Evolutionary conservation across 495 filamentous ascomycete genomes (phyloP).

Genomic region (Penicillium fimorum): DNA sequence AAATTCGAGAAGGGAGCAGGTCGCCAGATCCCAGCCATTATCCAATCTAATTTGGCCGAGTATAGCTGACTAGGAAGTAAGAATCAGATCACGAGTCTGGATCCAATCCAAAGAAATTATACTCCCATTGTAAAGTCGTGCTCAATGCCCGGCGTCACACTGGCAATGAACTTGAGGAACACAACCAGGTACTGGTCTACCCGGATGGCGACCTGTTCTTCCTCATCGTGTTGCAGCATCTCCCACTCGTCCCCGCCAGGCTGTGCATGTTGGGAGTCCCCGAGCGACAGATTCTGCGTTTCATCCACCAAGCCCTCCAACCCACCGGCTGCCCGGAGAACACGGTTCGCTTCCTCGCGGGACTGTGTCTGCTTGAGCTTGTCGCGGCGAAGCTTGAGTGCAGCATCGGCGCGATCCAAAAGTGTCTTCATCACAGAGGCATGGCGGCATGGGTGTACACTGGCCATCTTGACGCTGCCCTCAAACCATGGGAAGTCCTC

Average conservation of each 20-base stretch:
- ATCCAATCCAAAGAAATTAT: slow-evolving; percentile 35
- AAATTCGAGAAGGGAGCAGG: neutral
- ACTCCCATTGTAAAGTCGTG: slow-evolving; percentile 99
- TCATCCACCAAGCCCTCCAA: slow-evolving; percentile 66
- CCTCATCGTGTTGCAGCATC: slow-evolving; percentile 63
- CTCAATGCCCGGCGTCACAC: slow-evolving; percentile 94
- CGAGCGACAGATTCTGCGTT: slow-evolving; percentile 46
- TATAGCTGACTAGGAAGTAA: slow-evolving; percentile 2
- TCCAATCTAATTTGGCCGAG: slow-evolving; percentile 3
- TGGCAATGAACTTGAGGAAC: slow-evolving; percentile 97
- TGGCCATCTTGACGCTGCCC: slow-evolving; percentile 84
- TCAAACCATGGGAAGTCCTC: slow-evolving; percentile 96
- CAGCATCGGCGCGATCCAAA: slow-evolving; percentile 90
- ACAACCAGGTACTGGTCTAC: slow-evolving; percentile 98
- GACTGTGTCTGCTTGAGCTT: slow-evolving; percentile 60
- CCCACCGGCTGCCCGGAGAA: slow-evolving; percentile 49
- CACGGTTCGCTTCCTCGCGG: slow-evolving; percentile 40
- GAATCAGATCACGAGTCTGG: neutral
- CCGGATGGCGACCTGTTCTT: slow-evolving; percentile 84
- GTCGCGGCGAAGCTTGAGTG: slow-evolving; percentile 81
- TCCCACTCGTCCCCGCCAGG: slow-evolving; percentile 83
- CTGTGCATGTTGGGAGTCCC: slow-evolving; percentile 53
- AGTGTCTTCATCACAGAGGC: slow-evolving; percentile 97
- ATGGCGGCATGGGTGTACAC: slow-evolving; percentile 90
- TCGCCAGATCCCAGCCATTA: neutral